Base-by-base conservation (phyloP, 2,329 filamentous ascomycete species). In the Thelonectria blattea region DNA sequence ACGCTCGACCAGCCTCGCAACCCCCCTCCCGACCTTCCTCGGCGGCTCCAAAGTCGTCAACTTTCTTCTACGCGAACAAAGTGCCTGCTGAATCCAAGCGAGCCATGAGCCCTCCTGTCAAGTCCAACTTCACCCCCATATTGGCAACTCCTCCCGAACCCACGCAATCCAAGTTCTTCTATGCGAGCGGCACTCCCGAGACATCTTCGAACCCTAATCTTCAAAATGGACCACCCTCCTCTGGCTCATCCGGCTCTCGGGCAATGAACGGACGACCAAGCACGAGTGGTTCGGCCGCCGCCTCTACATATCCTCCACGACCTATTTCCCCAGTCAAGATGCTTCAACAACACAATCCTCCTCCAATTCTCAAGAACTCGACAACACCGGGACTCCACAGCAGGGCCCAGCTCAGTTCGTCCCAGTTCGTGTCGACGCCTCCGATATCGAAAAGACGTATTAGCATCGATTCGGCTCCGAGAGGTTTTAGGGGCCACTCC, bases 141-240 rank as follows among this genome's bases (percentile, higher is more conserved):
- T 68, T 75, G 15, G 66, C 69, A 30, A 70, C 75, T 15, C 72
- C 72, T 3, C 73, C 76, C 47, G 80, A 82, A 60, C 74, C 75
- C 14, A 53, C 67, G n/a, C 69, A 80, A 7, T 81, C 81, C 75
- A 91, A 91, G 72, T 92, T 93, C 79, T 87, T 93, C 74, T 90
- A 92, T 73, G 91, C 89, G 61, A 90, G 91, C 74, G 88, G 88
- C 30, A 78, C 79, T 14, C 83, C 85, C 2, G 83, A 88, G 57
- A 60, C 81, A 8, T 65, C 72, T 9, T 32, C 65, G 15, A 80
- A 78, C 54, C 68, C 77, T 0, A 69, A 72, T 37, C 65, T 71
- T 75, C 72, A 67, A 51, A 71, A 75, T 55, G 71, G 76, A 43
- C 77, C 83, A 0, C 76, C 76, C 30, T 85, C 84, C 2, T 74